Conservation (phyloP, 495 filamentous ascomycete genomes). For the Filosporella fistucella region DNA sequence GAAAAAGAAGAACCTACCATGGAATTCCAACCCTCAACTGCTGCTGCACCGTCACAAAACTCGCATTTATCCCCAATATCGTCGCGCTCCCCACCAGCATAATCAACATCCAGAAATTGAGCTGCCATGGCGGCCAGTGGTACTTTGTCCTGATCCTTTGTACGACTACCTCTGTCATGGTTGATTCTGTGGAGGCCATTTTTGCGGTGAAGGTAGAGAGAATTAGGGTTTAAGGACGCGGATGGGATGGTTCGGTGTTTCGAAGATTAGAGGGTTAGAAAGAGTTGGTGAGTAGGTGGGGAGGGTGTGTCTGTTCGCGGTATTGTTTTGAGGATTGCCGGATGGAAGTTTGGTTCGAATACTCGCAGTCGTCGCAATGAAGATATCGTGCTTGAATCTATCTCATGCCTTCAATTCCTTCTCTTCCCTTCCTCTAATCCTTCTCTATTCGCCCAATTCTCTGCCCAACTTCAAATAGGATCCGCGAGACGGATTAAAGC, state of each 20-base stretch:
- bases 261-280: not conserved
- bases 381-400: no score
- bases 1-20: constrained; percentile 56
- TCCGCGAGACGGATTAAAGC: no score
- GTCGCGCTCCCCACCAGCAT: constrained; percentile 74
- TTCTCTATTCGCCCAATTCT: no score
- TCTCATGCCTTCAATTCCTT: no score
- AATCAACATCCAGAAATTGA: constrained; percentile 89
- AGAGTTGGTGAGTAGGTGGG: not conserved
- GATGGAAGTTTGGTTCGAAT: not conserved
- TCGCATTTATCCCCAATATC: constrained; percentile 81
- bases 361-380: no score
- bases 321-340: not conserved
- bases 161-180: constrained; percentile 17
- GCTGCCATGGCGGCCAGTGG: constrained; percentile 89
- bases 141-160: constrained; percentile 41
- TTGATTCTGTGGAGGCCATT: constrained; percentile 20
- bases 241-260: not conserved
- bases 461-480: no score
- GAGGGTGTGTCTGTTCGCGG: not conserved
- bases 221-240: not conserved
- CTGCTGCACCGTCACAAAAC: constrained; percentile 77
- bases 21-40: constrained; percentile 67
- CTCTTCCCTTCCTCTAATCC: not conserved
- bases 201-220: not conserved